Evolutionary conservation across 2,329 filamentous ascomycete species (phyloP).

Genomic region (Onygena corvina): DNA sequence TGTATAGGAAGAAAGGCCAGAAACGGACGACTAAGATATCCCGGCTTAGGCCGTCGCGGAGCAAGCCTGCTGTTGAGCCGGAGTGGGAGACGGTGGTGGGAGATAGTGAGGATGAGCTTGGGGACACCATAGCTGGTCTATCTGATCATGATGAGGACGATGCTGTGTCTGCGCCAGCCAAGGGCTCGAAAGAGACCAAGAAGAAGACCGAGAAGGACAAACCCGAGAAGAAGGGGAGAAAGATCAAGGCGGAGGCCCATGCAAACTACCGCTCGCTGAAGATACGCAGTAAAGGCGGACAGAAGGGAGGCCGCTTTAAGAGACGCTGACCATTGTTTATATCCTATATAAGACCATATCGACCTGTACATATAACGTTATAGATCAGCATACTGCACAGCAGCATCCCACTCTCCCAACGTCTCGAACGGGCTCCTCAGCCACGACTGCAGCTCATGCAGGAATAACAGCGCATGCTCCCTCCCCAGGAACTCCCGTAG

Average conservation of each 20-base stretch:
- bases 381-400: constrained; percentile 54
- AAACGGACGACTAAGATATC: constrained; percentile 38
- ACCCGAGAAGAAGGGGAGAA: constrained; percentile 20
- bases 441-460: constrained; percentile 77
- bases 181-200: constrained; percentile 20
- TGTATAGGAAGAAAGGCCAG: constrained; percentile 36
- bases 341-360: neutral
- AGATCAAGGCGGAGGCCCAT: constrained; percentile 36
- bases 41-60: constrained; percentile 32
- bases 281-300: constrained; percentile 31
- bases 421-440: constrained; percentile 64
- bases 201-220: constrained; percentile 12
- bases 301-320: constrained; percentile 29
- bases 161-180: constrained; percentile 21
- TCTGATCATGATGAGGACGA: constrained; percentile 14
- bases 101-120: constrained; percentile 21
- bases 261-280: constrained; percentile 40
- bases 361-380: constrained; percentile 1
- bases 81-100: constrained; percentile 15
- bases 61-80: constrained; percentile 23
- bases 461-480: constrained; percentile 59
- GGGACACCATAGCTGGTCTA: constrained; percentile 11
- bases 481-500: constrained; percentile 66
- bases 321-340: constrained; percentile 19
- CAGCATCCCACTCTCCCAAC: constrained; percentile 65